Evolutionary conservation across 2,329 filamentous ascomycete species (phyloP), one percentile per base, ranked within the genome.

Genomic region (Talaromyces islandicus): DNA sequence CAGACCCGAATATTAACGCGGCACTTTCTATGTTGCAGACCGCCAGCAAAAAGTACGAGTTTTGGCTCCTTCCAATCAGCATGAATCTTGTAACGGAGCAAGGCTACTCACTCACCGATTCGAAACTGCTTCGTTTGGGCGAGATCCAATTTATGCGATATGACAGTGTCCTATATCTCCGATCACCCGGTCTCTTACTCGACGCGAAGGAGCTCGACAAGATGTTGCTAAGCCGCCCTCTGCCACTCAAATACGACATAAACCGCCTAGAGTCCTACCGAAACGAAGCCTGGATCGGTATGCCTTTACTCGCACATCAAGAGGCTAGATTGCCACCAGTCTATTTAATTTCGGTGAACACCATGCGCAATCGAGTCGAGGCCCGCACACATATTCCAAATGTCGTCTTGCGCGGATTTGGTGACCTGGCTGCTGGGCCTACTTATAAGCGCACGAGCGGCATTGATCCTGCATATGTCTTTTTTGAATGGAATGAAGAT

Each of bases 111-210:
- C 57, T 67, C 7, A 75, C 73, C 19, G 70, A 75, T 50, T 72
- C 71, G 17, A 75, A 73, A 32, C 64, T 76, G 5, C 68, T 76
- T 19, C 73, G 74, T 17, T 62, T 75, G 19, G 68, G 71, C 24
- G 69, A 75, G 58, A 70, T 75, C 48, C 73, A 75, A 54, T 74
- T 78, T 60, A 70, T 73, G 69, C 71, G 72, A 38, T 79, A 79
- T 62, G 75, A 78, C 54, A 73, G 75, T 43, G 73, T 78, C 0
- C 63, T 79, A 1, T 79, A 77, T 63, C 64, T 79, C 4, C 74
- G 73, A 41, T 72, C 73, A 0, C 77, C 77, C 0, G 77, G 77
- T 0, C 59, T 79, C 48, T 62, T 76, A 0, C 64, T 77, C 29
- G 71, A 79, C 53, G 71, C 68, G 0, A 66, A 67, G 7, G 73